Evolutionary conservation across 208 protist genomes (phyloP).

Genomic region (Naegleria lovaniensis): DNA sequence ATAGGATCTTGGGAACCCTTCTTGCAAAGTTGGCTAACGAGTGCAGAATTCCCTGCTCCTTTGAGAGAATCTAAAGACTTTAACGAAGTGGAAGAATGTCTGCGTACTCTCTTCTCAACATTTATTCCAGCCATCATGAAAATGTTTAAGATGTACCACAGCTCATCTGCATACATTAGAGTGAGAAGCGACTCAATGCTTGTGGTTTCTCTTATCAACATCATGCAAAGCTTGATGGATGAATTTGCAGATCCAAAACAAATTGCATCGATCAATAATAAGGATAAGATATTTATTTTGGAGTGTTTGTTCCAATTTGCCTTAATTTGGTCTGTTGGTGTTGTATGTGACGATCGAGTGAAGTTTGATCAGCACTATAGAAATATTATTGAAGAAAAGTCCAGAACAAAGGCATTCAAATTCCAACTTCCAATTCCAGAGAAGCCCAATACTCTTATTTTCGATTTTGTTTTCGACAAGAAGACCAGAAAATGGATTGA

Average conservation of each 20-base stretch:
- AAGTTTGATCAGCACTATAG: slow-evolving; percentile 73
- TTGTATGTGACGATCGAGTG: slow-evolving; percentile 77
- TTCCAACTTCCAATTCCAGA: neutral
- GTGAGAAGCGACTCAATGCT: slow-evolving; percentile 31
- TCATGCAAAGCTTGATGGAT: slow-evolving; percentile 37
- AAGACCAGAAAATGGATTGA: slow-evolving; percentile 75
- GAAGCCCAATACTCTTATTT: slow-evolving; percentile 51
- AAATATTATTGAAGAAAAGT: slow-evolving; percentile 53
- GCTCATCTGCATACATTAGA: neutral
- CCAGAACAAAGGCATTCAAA: neutral
- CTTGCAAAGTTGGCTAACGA: slow-evolving; percentile 67
- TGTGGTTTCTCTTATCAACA: slow-evolving; percentile 31
- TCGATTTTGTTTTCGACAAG: slow-evolving; percentile 87
- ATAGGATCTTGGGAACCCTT: slow-evolving; percentile 80
- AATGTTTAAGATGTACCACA: neutral
- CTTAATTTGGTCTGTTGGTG: slow-evolving; percentile 91
- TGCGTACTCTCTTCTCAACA: neutral
- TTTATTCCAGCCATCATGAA: neutral
- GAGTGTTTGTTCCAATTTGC: slow-evolving; percentile 89
- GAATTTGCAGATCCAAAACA: slow-evolving; percentile 26
- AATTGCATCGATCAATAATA: neutral
- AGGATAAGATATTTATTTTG: slow-evolving; percentile 62
- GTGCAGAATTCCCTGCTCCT: slow-evolving; percentile 28
- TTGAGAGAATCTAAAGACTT: neutral
- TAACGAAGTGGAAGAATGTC: neutral